These are phyloP conservation scores for Potentilla sterilis DNA, from an alignment of 306 rosid genomes.

Conservation along the genomic window DNA sequence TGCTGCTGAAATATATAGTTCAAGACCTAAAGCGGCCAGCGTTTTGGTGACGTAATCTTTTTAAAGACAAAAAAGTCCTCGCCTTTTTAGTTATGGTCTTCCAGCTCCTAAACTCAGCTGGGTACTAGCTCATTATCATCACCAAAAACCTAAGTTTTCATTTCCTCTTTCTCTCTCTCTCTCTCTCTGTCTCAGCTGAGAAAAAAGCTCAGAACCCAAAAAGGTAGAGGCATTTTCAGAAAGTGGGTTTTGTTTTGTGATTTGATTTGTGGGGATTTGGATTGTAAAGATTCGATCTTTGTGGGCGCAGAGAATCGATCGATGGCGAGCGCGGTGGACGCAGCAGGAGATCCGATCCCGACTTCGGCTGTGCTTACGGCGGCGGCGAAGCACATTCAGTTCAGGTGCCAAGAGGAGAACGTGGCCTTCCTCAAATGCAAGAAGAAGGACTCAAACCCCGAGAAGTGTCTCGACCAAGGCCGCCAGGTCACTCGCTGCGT, in stretches of 20 bases:
- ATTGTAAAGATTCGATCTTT: not conserved
- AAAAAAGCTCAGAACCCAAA: not conserved
- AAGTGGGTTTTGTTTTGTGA: not conserved
- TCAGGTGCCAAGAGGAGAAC: constrained; percentile 70
- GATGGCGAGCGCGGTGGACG: constrained; percentile 82
- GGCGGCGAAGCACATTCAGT: constrained; percentile 77
- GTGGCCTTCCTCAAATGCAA: constrained; percentile 86
- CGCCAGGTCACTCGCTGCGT: constrained; percentile 90
- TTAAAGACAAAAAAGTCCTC: constrained; percentile 11
- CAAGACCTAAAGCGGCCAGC: too few relatives aligned
- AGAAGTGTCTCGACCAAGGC: constrained; percentile 86
- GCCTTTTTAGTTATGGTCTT: not conserved
- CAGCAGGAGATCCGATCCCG: constrained; percentile 87
- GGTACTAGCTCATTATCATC: not conserved
- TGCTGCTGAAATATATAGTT: too few relatives aligned
- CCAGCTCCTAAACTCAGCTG: not conserved
- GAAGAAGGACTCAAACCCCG: constrained; percentile 86
- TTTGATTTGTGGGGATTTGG: not conserved
- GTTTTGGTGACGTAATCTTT: not conserved
- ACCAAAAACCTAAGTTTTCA: constrained; percentile 11
- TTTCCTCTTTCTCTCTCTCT: not conserved
- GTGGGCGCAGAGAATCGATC: constrained; percentile 19
- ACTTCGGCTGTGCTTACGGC: constrained; percentile 90
- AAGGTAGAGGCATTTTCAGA: constrained; percentile 7
- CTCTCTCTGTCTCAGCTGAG: not conserved